Evolutionary conservation across 2,329 filamentous ascomycete genomes (phyloP).

Genomic region (Purpureocillium takamizusanense): DNA sequence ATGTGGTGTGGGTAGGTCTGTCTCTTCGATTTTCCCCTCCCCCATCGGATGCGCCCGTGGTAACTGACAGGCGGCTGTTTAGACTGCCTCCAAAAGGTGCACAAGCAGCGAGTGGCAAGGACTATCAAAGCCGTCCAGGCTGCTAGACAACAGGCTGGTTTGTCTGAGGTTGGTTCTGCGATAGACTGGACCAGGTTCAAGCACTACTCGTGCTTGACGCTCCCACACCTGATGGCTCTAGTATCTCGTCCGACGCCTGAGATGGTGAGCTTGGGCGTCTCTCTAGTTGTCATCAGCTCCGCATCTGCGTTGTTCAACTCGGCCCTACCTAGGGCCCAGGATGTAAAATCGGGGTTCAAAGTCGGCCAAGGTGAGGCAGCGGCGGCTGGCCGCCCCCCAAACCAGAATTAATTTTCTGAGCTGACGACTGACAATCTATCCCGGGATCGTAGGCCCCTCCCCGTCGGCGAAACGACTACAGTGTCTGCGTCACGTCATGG

Average conservation of each 20-base stretch:
- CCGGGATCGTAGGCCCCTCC: conserved; percentile 21
- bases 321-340: conserved; percentile 58
- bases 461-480: conserved; percentile 36
- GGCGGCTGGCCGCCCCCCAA: too few species aligned
- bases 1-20: conserved; percentile 78
- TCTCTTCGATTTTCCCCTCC: conserved; percentile 11
- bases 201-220: conserved; percentile 45
- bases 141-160: conserved; percentile 2
- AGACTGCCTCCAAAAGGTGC: conserved; percentile 40
- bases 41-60: conserved; percentile 5
- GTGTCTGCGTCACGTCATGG: conserved; percentile 54
- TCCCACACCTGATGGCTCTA: conserved; percentile 68
- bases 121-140: conserved; percentile 13
- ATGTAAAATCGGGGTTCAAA: conserved; percentile 27
- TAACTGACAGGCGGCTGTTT: not conserved
- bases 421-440: conserved; percentile 4
- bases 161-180: conserved; percentile 6
- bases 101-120: conserved; percentile 16
- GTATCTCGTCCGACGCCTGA: conserved; percentile 55
- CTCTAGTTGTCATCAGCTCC: conserved; percentile 68
- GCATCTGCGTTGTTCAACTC: conserved; percentile 68
- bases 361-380: conserved; percentile 27
- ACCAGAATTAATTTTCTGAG: too few species aligned
- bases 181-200: conserved; percentile 24
- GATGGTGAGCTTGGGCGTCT: conserved; percentile 54